Conservation (phyloP, 2,329 filamentous ascomycete species). For the Pyrenophora tritici-repentis region DNA sequence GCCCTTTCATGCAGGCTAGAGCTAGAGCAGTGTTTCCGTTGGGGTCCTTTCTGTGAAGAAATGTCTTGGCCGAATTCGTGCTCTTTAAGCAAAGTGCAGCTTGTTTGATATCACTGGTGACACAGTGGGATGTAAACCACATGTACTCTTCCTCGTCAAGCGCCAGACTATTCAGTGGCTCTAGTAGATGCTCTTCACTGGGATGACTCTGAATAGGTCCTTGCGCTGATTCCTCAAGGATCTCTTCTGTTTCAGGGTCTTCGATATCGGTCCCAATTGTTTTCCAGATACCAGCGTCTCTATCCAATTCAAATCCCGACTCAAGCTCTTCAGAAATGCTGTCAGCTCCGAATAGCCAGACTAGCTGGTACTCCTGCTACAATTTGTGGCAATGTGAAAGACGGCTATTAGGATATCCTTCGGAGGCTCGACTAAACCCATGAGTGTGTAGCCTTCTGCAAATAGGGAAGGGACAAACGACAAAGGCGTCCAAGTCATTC, state of each 20-base stretch:
- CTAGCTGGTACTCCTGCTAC: too few relatives aligned
- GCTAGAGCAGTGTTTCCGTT: not conserved
- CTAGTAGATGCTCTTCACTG: not conserved
- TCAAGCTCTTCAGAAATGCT: not conserved
- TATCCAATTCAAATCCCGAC: not conserved
- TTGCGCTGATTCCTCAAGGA: not conserved
- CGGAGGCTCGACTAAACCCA: too few relatives aligned
- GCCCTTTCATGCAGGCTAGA: not conserved
- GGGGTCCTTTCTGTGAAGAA: not conserved
- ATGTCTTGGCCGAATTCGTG: not conserved
- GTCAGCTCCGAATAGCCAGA: too few relatives aligned
- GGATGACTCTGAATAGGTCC: not conserved
- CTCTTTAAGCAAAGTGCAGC: not conserved
- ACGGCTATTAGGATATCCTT: too few relatives aligned
- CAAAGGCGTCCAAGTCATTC: too few relatives aligned
- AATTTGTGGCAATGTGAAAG: too few relatives aligned
- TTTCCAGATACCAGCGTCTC: not conserved
- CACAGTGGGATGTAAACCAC: not conserved
- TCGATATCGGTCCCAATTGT: not conserved
- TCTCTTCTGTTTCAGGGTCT: not conserved
- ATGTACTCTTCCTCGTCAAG: not conserved
- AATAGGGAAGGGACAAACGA: too few relatives aligned
- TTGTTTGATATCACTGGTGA: not conserved
- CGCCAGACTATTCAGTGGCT: not conserved
- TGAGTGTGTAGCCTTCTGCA: too few relatives aligned